phyloP scores from a whole-genome alignment of 176 grass and related monocot genomes.

The Eleusine coracana region DNA sequence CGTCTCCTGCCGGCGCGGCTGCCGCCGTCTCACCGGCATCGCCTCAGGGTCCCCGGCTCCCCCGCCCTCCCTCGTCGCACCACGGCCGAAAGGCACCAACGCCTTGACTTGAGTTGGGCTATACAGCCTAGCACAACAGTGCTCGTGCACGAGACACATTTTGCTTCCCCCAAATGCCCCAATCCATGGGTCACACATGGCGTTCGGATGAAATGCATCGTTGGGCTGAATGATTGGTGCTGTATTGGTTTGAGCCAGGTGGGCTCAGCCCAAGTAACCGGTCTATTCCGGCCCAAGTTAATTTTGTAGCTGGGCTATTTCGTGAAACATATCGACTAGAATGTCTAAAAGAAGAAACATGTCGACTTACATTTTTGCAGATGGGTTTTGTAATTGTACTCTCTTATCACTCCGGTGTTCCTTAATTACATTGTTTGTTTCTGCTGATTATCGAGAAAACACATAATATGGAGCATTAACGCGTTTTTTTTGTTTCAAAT shows the following conservation, averaged over 20 bases:
- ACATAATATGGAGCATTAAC: neutral
- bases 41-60: neutral
- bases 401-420: neutral
- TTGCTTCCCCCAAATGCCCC: neutral
- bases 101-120: constrained; percentile 13
- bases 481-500: neutral
- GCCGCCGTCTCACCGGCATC: constrained; percentile 52
- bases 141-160: neutral
- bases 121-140: too few relatives aligned
- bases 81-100: too few relatives aligned
- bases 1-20: constrained; percentile 44
- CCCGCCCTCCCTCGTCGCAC: neutral
- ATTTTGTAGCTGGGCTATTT: neutral
- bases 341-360: too few relatives aligned
- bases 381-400: neutral
- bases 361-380: neutral
- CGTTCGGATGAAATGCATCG: neutral
- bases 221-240: neutral
- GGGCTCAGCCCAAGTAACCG: neutral
- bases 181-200: neutral
- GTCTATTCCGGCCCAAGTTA: neutral
- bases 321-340: neutral
- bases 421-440: neutral
- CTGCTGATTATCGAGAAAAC: neutral
- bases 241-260: neutral